A percentile compares a stretch with the other conserved stretches of the same genome.
Conservation (phyloP, 1,284 basidiomycete species). For the Trametes polyzona region DNA sequence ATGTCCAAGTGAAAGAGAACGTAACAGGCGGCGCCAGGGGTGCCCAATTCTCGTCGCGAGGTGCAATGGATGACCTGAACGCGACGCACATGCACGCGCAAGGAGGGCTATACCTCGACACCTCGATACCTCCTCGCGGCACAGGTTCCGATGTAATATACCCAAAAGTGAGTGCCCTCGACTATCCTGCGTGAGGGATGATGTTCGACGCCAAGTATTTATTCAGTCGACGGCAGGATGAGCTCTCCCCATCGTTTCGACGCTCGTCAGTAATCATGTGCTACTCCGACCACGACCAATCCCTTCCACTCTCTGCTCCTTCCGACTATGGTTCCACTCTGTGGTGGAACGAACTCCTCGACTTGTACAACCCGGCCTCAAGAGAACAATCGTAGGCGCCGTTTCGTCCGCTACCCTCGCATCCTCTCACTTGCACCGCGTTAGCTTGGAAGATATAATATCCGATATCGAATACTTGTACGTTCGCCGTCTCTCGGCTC, state of each 20-base stretch:
- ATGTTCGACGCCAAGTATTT: slow-evolving; percentile 37
- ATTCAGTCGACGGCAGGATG: slow-evolving; percentile 38
- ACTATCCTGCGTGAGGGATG: slow-evolving; percentile 21
- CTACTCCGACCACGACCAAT: slow-evolving; percentile 24
- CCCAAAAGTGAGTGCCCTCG: slow-evolving; percentile 35
- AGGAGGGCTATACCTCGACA: slow-evolving; percentile 34
- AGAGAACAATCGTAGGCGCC: slow-evolving; percentile 48
- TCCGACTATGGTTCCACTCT: slow-evolving; percentile 50
- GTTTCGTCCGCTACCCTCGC: background rate
- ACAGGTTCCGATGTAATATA: slow-evolving; percentile 34
- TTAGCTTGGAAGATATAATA: slow-evolving; percentile 55
- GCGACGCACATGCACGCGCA: slow-evolving; percentile 29
- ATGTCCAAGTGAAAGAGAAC: slow-evolving; percentile 34
- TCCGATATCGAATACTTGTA: slow-evolving; percentile 61
- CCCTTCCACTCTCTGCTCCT: slow-evolving; percentile 40
- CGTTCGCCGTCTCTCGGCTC: slow-evolving; percentile 29
- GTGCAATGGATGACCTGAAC: slow-evolving; percentile 31
- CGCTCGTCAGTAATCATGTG: slow-evolving; percentile 31
- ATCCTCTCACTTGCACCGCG: slow-evolving; percentile 15
- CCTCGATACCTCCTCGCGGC: slow-evolving; percentile 31
- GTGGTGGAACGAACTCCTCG: slow-evolving; percentile 70
- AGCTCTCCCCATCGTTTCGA: slow-evolving; percentile 31
- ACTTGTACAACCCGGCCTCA: slow-evolving; percentile 45
- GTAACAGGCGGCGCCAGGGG: slow-evolving; percentile 32
- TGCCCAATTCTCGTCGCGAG: slow-evolving; percentile 29